phyloP scores from a whole-genome alignment of 1,284 basidiomycete species.

The Malassezia brasiliensis region DNA sequence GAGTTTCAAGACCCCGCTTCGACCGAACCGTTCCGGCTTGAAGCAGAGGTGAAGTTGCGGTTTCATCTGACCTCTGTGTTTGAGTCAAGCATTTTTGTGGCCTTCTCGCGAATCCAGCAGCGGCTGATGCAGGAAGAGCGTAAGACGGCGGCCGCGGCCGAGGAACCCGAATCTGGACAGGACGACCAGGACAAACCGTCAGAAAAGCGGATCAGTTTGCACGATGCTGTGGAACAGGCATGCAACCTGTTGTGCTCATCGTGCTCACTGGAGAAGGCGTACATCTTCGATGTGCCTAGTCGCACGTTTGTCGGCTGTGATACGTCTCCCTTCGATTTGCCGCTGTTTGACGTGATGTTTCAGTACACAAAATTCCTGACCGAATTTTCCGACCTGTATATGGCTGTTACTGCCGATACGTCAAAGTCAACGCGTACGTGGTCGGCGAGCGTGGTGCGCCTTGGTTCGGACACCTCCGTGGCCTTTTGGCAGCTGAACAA shows the following conservation, averaged over 20 bases:
- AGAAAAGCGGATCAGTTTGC: constrained; percentile 11
- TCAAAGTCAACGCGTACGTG: background rate
- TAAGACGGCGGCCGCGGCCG: constrained; percentile 55
- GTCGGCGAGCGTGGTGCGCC: constrained; percentile 49
- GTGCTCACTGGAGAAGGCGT: constrained; percentile 80
- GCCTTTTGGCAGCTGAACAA: constrained; percentile 77
- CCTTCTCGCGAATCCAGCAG: constrained; percentile 60
- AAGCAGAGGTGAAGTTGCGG: constrained; percentile 47
- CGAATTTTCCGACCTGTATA: constrained; percentile 73
- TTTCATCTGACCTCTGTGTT: constrained; percentile 82
- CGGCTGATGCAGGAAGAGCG: constrained; percentile 61
- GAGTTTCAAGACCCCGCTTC: constrained; percentile 4
- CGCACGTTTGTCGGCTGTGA: constrained; percentile 85
- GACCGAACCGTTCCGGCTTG: constrained; percentile 28
- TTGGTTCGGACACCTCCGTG: constrained; percentile 66
- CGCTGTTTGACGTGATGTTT: constrained; percentile 75
- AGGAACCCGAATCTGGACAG: background rate
- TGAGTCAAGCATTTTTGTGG: constrained; percentile 76
- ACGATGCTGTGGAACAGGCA: constrained; percentile 28
- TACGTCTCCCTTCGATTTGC: constrained; percentile 77
- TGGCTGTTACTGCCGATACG: constrained; percentile 55
- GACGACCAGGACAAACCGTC: background rate
- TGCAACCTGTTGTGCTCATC: constrained; percentile 52
- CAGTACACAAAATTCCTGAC: constrained; percentile 83
- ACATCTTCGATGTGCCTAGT: constrained; percentile 77